phyloP scores from a whole-genome alignment of 805 yeast genomes.

The Ogataea haglerorum region DNA sequence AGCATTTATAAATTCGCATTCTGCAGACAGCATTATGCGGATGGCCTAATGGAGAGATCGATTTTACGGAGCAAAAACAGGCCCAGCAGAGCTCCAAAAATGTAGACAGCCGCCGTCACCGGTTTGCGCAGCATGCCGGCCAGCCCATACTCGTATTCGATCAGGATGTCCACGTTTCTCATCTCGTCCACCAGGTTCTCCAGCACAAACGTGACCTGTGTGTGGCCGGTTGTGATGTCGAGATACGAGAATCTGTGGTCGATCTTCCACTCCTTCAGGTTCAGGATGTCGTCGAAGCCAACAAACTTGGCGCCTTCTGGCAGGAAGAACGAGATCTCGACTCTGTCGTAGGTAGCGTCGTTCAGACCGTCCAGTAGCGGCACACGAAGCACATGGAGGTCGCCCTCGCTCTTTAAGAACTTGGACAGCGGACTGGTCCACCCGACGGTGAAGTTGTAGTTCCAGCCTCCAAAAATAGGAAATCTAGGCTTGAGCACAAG shows the following conservation, averaged over 20 bases:
- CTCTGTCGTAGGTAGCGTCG: conserved; percentile 63
- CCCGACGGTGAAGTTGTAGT: conserved; percentile 92
- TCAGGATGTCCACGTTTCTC: conserved; percentile 49
- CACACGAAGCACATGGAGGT: conserved; percentile 55
- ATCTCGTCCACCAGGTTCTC: conserved; percentile 68
- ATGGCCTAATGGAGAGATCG: conserved; percentile 35
- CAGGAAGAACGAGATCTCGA: conserved; percentile 59
- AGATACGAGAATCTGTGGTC: conserved; percentile 50
- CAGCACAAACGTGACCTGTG: conserved; percentile 60
- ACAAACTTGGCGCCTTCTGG: conserved; percentile 80
- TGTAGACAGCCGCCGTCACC: conserved; percentile 54
- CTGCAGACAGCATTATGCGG: conserved; percentile 1
- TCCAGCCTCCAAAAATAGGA: conserved; percentile 97
- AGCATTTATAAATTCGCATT: conserved; percentile 1
- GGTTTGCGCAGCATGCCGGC: conserved; percentile 62
- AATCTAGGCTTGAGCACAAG: conserved; percentile 76
- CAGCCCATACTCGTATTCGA: conserved; percentile 60
- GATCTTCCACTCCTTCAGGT: conserved; percentile 31
- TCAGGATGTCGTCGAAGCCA: conserved; percentile 56
- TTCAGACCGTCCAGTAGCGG: conserved; percentile 72
- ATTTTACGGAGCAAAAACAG: conserved; percentile 47
- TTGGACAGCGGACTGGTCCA: conserved; percentile 66
- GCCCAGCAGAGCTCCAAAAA: conserved; percentile 57
- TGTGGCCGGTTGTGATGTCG: conserved; percentile 76
- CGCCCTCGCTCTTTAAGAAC: conserved; percentile 47